Evolutionary conservation across 805 yeast species (phyloP), one percentile per base, ranked within the genome.

Genomic region (Candida adriatica): DNA sequence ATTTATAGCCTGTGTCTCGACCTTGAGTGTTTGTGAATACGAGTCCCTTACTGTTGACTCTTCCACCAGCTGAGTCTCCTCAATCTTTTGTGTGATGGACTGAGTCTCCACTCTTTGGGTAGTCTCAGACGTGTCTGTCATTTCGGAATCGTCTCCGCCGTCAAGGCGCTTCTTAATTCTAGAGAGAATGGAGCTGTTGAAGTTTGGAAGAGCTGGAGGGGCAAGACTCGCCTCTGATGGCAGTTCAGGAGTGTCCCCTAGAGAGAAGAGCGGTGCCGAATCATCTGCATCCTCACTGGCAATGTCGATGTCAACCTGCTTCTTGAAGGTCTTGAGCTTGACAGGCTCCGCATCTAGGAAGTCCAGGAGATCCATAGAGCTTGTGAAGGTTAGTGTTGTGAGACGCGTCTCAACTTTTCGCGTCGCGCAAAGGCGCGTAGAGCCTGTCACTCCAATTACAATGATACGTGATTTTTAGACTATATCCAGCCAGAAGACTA

Each of bases 341-440:
- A 30, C 38, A 3, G 41, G 37, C 18, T 23, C 37, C 2, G 37
- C 23, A 7, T 50, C 53, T 10, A 50, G 29, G 4, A 37, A 38
- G 13, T 46, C 49, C 4, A 47, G 20, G 17, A 49, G 20, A 8
- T 49, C 53, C 53, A 49, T 49, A 13, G 14, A 13, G 17, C 7
- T 18, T 6, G 10, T 11, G 29, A 11, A 11, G 11, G 22, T 8
- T 11, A 19, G 22, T 19, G 13, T 26, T 17, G 11, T 26, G 29
- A 8, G 27, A 13, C 27, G 18, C 27, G 18, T 8, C 8, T 14
- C 16, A 16, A 8, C 6, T 7, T 11, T 25, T 25, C 27, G 27
- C 27, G 27, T 25, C 18, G n/a, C 27, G 22, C 22, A n/a, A n/a
- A n/a, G n/a, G n/a, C n/a, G n/a, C n/a, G n/a, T n/a, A n/a, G n/a